These are phyloP conservation scores for Apiospora malaysiana DNA, from an alignment of 2,329 filamentous ascomycete species.

Conservation along the genomic window DNA sequence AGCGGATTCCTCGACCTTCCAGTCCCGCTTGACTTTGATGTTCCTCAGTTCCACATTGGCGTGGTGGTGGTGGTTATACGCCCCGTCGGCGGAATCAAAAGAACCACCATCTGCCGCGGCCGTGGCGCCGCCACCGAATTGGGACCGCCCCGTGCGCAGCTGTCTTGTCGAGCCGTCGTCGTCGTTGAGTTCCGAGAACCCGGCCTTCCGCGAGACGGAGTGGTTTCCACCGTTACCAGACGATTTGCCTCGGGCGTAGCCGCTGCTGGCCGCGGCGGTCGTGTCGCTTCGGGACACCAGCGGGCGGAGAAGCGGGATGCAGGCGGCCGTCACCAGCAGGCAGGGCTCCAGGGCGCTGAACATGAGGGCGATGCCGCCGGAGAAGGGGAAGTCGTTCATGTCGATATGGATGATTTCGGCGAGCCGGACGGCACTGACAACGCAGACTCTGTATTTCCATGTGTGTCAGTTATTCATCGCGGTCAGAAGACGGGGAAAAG, in stretches of 20 bases:
- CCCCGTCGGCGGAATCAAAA: not conserved
- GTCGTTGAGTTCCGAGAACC: not conserved
- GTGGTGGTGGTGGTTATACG: too few species aligned
- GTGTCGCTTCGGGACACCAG: not conserved
- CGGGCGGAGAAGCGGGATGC: constrained; percentile 26
- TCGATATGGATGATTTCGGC: constrained; percentile 23
- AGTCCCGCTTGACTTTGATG: constrained; percentile 2
- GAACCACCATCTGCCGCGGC: not conserved
- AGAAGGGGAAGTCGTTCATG: constrained; percentile 23
- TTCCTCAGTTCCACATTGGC: not conserved
- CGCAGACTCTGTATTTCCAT: constrained; percentile 22
- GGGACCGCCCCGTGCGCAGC: not conserved
- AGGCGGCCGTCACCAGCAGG: constrained; percentile 23
- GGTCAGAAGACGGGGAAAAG: constrained; percentile 13
- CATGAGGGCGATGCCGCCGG: constrained; percentile 20
- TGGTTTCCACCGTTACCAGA: not conserved
- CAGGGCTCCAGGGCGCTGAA: constrained; percentile 24
- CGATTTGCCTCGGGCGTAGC: not conserved
- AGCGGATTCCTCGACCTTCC: not conserved
- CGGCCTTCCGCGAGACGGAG: not conserved
- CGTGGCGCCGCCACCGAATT: not conserved
- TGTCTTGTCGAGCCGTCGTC: not conserved
- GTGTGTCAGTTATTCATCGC: not conserved
- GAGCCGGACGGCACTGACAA: constrained; percentile 25
- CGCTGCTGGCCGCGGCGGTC: not conserved